Evolutionary conservation across 495 filamentous ascomycete species (phyloP), one percentile per base, ranked within the genome.

Genomic region (Clavariopsis aquatica): DNA sequence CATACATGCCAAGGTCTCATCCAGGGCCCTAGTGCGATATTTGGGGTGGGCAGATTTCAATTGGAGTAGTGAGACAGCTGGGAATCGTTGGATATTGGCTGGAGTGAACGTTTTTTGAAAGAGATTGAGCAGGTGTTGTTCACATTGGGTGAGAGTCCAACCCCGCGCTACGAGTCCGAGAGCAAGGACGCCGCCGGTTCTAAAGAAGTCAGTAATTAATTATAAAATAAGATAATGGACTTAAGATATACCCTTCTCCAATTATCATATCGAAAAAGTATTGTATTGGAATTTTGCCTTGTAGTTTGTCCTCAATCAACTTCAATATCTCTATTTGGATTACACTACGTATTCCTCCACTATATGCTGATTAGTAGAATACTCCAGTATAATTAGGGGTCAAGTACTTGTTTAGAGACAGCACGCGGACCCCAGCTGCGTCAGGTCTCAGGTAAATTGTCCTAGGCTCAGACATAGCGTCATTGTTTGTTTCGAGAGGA

Each of bases 191-290:
- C 59, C 65, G 7, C 65, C 65, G 20, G 65, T 68, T 8, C 65
- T 68, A 19, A 17, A 13, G 1, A 10, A 5, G 9, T 20, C 31
- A 34, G 15, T 57, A 1, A 29, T 2, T 52, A 19, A 52, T 38
- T 22, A 52, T n/a, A 28, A 7, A 12, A 1, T 31, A n/a, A 27
- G 7, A 13, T 4, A 23, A 2, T 7, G 20, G 26, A n/a, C 15
- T n/a, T n/a, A n/a, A 5, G 20, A 57, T 52, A 52, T 26, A 68
- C 65, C 65, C 60, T 59, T 62, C 49, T 10, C 65, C 65, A 57
- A 68, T 51, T 6, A 68, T 61, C 58, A 68, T 62, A 28, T 68
- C 65, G 49, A 68, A 68, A 29, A 68, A 59, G 10, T 26, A 52
- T 27, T 63, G 59, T n/a, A 68, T 54, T 19, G 65, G 65, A 17